Percentiles rank a stretch among this genome's conserved stretches.
phyloP scores from a whole-genome alignment of 2,329 filamentous ascomycete species.

The Cercospora sp. region DNA sequence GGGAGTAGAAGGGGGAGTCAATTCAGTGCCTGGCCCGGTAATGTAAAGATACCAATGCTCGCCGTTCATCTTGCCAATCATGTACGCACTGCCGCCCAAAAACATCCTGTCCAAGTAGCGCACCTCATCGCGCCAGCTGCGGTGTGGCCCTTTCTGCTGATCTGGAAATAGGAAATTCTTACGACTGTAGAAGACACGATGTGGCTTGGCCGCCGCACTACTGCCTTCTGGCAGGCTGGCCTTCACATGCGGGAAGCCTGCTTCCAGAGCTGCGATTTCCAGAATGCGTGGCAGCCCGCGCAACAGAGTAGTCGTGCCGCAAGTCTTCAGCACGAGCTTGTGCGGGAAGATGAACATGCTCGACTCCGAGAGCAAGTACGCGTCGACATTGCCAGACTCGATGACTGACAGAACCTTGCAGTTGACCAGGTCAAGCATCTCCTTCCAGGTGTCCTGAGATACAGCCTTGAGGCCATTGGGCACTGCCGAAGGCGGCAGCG shows the following conservation, averaged over 20 bases:
- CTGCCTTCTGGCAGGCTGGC: conserved; percentile 66
- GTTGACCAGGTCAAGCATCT: conserved; percentile 96
- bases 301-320: conserved; percentile 91
- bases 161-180: conserved; percentile 98
- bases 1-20: conserved; percentile 83
- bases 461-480: conserved; percentile 84
- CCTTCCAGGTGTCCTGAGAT: conserved; percentile 81
- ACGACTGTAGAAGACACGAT: conserved; percentile 96
- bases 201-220: conserved; percentile 77
- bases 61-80: conserved; percentile 99
- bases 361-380: conserved; percentile 95
- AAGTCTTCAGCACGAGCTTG: conserved; percentile 98
- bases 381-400: conserved; percentile 89
- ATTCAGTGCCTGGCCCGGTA: conserved; percentile 75
- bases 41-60: conserved; percentile 99
- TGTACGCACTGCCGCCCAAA: conserved; percentile 89
- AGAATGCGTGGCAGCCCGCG: conserved; percentile 86
- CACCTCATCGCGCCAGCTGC: conserved; percentile 97
- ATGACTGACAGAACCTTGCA: conserved; percentile 97
- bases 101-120: conserved; percentile 90
- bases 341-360: conserved; percentile 99
- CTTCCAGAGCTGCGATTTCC: conserved; percentile 83
- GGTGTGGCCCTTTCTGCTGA: conserved; percentile 88
- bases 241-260: conserved; percentile 83
- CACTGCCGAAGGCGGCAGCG: conserved; percentile 69